Conservation (phyloP, 2,329 filamentous ascomycete genomes). For the Cordyceps tenuipes region DNA sequence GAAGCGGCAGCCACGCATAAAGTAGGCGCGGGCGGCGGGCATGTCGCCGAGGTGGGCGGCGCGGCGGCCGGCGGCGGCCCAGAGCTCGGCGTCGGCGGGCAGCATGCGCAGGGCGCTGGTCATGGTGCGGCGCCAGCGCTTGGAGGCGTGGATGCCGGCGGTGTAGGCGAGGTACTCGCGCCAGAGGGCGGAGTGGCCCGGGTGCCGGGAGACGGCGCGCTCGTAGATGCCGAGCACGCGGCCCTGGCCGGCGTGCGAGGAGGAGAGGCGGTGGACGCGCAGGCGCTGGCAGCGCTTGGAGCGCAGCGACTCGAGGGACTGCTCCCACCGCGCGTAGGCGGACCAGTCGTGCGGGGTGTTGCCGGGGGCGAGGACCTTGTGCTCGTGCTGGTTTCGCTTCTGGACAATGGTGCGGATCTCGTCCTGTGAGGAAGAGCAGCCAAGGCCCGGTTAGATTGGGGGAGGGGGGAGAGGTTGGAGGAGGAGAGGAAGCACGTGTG, state of each 20-base stretch:
- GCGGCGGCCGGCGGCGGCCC: constrained; percentile 75
- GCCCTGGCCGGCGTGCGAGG: constrained; percentile 64
- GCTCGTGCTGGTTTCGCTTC: constrained; percentile 89
- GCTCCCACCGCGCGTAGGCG: constrained; percentile 69
- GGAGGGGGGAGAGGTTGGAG: neutral
- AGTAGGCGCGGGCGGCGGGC: constrained; percentile 73
- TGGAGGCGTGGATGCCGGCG: constrained; percentile 56
- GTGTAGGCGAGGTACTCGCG: constrained; percentile 82
- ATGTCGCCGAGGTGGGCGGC: constrained; percentile 80
- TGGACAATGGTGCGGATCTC: constrained; percentile 84
- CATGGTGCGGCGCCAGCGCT: constrained; percentile 56
- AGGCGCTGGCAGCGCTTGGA: constrained; percentile 76
- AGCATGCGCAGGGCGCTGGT: constrained; percentile 72
- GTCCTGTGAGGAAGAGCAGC: constrained; percentile 42
- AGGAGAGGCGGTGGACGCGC: constrained; percentile 58
- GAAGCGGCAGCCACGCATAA: constrained; percentile 83
- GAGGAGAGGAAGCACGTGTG: neutral
- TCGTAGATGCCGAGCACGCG: constrained; percentile 87
- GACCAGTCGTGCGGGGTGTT: constrained; percentile 71
- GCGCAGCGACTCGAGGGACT: constrained; percentile 64
- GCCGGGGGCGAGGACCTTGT: constrained; percentile 76
- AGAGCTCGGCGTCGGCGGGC: constrained; percentile 73
- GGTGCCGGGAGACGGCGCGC: constrained; percentile 74
- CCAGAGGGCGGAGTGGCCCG: constrained; percentile 76
- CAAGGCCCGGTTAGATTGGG: neutral